phyloP scores from a whole-genome alignment of 768 basidiomycete species.

The Russula ochroleuca region DNA sequence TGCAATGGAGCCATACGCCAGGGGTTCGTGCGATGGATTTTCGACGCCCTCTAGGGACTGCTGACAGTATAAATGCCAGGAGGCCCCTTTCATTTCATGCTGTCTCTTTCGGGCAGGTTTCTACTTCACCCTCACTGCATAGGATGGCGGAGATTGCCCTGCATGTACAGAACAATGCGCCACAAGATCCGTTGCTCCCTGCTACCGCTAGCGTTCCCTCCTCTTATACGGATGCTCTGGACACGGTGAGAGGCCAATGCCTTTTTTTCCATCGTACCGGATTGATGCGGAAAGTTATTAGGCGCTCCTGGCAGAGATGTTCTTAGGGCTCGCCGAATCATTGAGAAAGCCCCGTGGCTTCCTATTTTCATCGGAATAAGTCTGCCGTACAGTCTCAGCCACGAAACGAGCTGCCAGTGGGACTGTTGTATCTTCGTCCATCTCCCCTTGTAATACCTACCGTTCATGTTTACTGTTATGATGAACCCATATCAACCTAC shows the following conservation, averaged over 20 bases:
- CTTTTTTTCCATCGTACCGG: neutral
- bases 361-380: slow-evolving; percentile 29
- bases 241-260: neutral
- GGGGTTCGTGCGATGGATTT: slow-evolving; percentile 37
- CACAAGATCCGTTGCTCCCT: slow-evolving; percentile 36
- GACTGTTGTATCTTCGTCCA: neutral
- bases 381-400: neutral
- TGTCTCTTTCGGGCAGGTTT: slow-evolving; percentile 50
- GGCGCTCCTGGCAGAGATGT: slow-evolving; percentile 54
- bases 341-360: slow-evolving; percentile 52
- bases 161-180: slow-evolving; percentile 45
- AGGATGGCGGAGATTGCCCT: slow-evolving; percentile 51
- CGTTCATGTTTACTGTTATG: too few relatives aligned
- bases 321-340: slow-evolving; percentile 55
- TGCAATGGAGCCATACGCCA: slow-evolving; percentile 42
- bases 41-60: neutral
- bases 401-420: neutral
- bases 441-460: too few relatives aligned
- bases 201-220: slow-evolving; percentile 4
- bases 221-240: slow-evolving; percentile 45
- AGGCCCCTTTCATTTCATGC: slow-evolving; percentile 56
- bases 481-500: too few relatives aligned
- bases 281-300: slow-evolving; percentile 28
- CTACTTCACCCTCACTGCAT: slow-evolving; percentile 35
- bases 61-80: slow-evolving; percentile 32